These are phyloP conservation scores for Talaromyces sp. DNA, from an alignment of 2,329 filamentous ascomycete genomes.

Conservation along the genomic window DNA sequence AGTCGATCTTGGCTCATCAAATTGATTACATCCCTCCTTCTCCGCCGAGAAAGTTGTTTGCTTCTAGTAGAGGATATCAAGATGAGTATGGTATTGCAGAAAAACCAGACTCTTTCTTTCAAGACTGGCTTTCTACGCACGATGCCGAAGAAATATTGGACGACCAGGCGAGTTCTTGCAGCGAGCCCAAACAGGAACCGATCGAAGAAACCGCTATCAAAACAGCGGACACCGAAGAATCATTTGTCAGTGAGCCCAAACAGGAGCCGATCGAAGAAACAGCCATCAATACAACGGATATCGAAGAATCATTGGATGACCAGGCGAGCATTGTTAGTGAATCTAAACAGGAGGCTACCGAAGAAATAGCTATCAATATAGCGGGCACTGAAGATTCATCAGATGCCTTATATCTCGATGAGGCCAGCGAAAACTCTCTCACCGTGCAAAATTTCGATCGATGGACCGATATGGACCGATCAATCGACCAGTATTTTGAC, in stretches of 20 bases:
- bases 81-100: neutral
- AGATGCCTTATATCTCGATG: neutral
- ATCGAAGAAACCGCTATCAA: neutral
- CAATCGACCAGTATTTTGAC: slow-evolving; percentile 1
- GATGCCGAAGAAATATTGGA: neutral
- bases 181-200: neutral
- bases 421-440: neutral
- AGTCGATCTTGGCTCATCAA: neutral
- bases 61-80: neutral
- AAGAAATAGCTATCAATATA: neutral
- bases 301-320: neutral
- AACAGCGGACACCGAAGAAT: neutral
- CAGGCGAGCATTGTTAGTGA: neutral
- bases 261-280: neutral
- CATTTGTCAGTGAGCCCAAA: too few species aligned
- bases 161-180: neutral
- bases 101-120: neutral
- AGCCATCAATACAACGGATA: neutral
- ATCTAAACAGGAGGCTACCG: too few species aligned
- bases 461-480: neutral
- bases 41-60: neutral
- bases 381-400: neutral
- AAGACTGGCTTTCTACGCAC: neutral
- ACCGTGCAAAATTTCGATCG: slow-evolving; percentile 1
- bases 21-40: neutral